A percentile compares a stretch with the other conserved stretches of the same genome.
These are phyloP conservation scores for Brassica hybrid DNA, from an alignment of 441 rosid genomes.

Conservation along the genomic window DNA sequence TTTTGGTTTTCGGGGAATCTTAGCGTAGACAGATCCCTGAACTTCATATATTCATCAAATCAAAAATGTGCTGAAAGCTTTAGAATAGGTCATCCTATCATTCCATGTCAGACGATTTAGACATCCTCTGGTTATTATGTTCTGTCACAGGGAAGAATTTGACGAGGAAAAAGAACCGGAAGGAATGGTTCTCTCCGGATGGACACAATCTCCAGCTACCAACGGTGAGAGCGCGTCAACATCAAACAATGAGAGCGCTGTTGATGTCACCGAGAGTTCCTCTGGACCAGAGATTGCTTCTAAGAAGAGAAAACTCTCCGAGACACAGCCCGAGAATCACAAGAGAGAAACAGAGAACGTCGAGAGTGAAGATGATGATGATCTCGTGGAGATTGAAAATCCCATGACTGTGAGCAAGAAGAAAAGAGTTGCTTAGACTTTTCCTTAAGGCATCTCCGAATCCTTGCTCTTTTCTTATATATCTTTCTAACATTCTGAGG, in stretches of 20 bases:
- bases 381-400: slow-evolving; percentile 61
- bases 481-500: slow-evolving; percentile 29
- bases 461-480: not conserved
- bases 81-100: no score
- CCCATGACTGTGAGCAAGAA: slow-evolving; percentile 56
- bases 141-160: slow-evolving; percentile 75
- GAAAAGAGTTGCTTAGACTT: slow-evolving; percentile 54
- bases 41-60: no score
- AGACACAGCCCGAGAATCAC: slow-evolving; percentile 32
- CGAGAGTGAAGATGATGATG: slow-evolving; percentile 63
- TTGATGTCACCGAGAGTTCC: slow-evolving; percentile 49
- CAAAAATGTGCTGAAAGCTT: no score
- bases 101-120: slow-evolving; percentile 8
- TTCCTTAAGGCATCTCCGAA: slow-evolving; percentile 1
- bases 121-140: slow-evolving; percentile 10
- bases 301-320: slow-evolving; percentile 69
- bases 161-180: slow-evolving; percentile 98
- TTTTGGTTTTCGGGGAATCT: no score
- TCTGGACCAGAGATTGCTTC: slow-evolving; percentile 44
- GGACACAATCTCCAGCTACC: slow-evolving; percentile 67
- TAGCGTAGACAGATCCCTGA: no score
- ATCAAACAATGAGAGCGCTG: slow-evolving; percentile 58
- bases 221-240: slow-evolving; percentile 52
- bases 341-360: slow-evolving; percentile 45
- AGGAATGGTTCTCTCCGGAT: slow-evolving; percentile 91